Base-by-base conservation (phyloP, 768 basidiomycete species). In the Mycena galericulata region DNA sequence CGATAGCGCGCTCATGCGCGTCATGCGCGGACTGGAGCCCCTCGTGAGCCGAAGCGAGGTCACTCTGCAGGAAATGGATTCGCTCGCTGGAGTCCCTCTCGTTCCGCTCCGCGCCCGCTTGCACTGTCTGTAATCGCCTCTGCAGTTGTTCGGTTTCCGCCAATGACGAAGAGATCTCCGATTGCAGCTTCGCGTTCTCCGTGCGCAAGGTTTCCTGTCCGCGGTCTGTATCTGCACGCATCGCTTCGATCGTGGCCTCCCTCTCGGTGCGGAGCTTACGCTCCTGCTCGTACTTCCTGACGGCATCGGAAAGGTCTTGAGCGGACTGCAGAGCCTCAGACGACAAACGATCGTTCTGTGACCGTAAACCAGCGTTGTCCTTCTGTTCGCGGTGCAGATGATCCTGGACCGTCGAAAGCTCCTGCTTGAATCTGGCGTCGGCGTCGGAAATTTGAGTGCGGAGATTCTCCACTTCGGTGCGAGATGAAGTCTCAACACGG, bases 301-400 rank as follows among this genome's bases (percentile, higher is more conserved):
- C 50, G 50, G 50, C 30, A 32, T 34, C 50, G 30, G 50, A 53
- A 53, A 53, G 29, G 32, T 53, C 50, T 38, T 38, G 36, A 38
- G 36, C 36, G 15, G 36, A 34, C 30, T 53, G 29, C 50, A 20
- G 10, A 53, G 50, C 50, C 36, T 53, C 50, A 34, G 32, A 53
- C 50, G 32, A 53, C 32, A 34, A 53, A 34, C 50, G 50, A 34
- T 53, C 50, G 30, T 53, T 38, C 36, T 38, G 36, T 38, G 36
- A 38, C 36, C 36, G 36, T 15, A 38, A 38, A 15, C 36, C 15
- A 15, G 36, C 36, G 36, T 15, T 53, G 50, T 53, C 30, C 30
- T 53, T 20, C 50, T 53, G 50, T 53, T 53, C 50, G 11, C 30
- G 50, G 50, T 20, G 50, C 50, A 53, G 50, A 53, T 32, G 50